These are phyloP conservation scores for Colletotrichum sp. DNA, from an alignment of 2,329 filamentous ascomycete species.

Conservation along the genomic window DNA sequence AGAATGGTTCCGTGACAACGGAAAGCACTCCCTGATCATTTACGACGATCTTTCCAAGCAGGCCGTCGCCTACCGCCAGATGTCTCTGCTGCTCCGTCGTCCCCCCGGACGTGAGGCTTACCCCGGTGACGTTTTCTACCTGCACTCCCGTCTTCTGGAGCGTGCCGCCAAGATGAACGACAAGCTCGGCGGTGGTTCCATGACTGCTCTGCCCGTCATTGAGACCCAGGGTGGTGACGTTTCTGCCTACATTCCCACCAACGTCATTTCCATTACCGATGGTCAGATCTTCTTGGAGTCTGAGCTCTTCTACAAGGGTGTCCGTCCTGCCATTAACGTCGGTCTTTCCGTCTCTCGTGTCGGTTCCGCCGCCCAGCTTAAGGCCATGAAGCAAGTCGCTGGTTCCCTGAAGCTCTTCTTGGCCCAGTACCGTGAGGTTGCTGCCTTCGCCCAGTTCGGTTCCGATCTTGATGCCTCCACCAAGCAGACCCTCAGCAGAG, in stretches of 20 bases:
- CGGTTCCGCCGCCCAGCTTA: slow-evolving; percentile 98
- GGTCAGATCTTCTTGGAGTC: slow-evolving; percentile 99
- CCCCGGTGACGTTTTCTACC: slow-evolving; percentile 99
- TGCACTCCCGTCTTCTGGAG: slow-evolving; percentile 98
- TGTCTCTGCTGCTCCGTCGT: slow-evolving; percentile 97
- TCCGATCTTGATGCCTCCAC: slow-evolving; percentile 98
- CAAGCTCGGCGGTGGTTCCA: slow-evolving; percentile 91
- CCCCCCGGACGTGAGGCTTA: slow-evolving; percentile 99
- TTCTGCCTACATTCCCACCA: slow-evolving; percentile 99
- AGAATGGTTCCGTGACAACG: slow-evolving; percentile 82
- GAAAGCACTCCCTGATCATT: slow-evolving; percentile 88
- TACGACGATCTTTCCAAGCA: slow-evolving; percentile 98
- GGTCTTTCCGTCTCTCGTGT: slow-evolving; percentile 99
- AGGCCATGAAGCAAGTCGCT: slow-evolving; percentile 99
- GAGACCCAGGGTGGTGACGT: slow-evolving; percentile 99
- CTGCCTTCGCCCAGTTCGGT: slow-evolving; percentile 99
- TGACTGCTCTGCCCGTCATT: slow-evolving; percentile 97
- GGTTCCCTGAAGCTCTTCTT: slow-evolving; percentile 99
- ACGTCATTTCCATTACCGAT: slow-evolving; percentile 99
- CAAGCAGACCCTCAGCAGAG: slow-evolving; percentile 97
- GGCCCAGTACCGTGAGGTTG: slow-evolving; percentile 99
- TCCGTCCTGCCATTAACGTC: slow-evolving; percentile 99
- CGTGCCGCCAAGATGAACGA: slow-evolving; percentile 99
- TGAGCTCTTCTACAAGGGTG: slow-evolving; percentile 99
- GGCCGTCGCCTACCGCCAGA: slow-evolving; percentile 97